These are phyloP conservation scores for Malassezia nana DNA, from an alignment of 1,284 basidiomycete species.

Conservation along the genomic window DNA sequence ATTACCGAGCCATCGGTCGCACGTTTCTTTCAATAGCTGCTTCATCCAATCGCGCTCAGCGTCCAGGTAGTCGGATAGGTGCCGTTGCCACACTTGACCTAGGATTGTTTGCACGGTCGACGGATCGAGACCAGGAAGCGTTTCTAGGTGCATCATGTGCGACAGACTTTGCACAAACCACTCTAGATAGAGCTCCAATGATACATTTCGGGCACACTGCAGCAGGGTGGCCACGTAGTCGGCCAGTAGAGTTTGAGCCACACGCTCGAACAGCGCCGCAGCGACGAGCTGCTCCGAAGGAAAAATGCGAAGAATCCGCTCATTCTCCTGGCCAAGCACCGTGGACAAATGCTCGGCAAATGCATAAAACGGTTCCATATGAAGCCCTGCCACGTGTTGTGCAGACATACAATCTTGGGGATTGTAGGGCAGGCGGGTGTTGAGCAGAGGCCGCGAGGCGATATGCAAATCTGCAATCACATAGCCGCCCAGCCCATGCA, in stretches of 20 bases:
- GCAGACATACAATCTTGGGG: slow-evolving; percentile 4
- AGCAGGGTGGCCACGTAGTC: slow-evolving; percentile 77
- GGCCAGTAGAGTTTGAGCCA: slow-evolving; percentile 64
- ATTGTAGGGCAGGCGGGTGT: slow-evolving; percentile 2
- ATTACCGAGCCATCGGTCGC: slow-evolving; percentile 67
- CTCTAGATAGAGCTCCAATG: slow-evolving; percentile 65
- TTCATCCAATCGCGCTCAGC: slow-evolving; percentile 81
- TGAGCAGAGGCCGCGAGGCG: background rate
- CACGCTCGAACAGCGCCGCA: slow-evolving; percentile 62
- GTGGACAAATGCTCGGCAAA: slow-evolving; percentile 35
- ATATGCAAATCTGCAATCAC: slow-evolving; percentile 8
- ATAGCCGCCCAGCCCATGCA: slow-evolving; percentile 1
- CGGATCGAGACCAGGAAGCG: slow-evolving; percentile 18
- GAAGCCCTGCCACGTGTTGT: slow-evolving; percentile 57
- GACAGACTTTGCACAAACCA: slow-evolving; percentile 76
- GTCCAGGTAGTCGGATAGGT: slow-evolving; percentile 92
- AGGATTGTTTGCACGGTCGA: slow-evolving; percentile 64
- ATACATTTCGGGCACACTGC: slow-evolving; percentile 64
- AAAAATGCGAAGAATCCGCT: slow-evolving; percentile 72
- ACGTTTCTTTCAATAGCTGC: slow-evolving; percentile 62
- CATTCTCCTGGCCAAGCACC: slow-evolving; percentile 61
- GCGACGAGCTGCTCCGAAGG: slow-evolving; percentile 65
- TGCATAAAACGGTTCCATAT: slow-evolving; percentile 53
- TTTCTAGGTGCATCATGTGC: slow-evolving; percentile 54
- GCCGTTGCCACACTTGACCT: slow-evolving; percentile 80